Evolutionary conservation across 352 stramenopile genomes (phyloP), one percentile per base, ranked within the genome.

Genomic region (Thraustotheca clavata): DNA sequence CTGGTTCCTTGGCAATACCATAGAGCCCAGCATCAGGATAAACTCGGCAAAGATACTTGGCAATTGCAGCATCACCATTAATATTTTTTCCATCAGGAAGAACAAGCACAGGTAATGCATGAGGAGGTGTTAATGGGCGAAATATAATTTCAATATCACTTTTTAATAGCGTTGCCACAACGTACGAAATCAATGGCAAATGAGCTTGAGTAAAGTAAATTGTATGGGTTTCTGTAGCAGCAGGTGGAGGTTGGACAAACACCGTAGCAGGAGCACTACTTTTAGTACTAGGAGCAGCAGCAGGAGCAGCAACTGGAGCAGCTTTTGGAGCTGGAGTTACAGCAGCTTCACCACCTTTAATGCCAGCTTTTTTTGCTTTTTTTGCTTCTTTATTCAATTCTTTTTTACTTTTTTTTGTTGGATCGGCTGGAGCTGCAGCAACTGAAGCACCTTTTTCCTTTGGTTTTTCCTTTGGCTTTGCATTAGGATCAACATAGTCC

Each of bases 371-470:
- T 49, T 86, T 74, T 16, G 79, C 81, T 69, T 93, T 93, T 79
- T 93, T 93, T 61, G 76, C 77, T 72, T 93, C 83, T 73, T 93
- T 93, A 74, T 91, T 93, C 14, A 93, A 73, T 71, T 93, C 79
- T 74, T 93, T 93, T 75, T 93, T 93, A 65, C 76, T 87, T 68
- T 89, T 90, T 57, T 89, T 89, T 35, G 59, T 73, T 5, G 75
- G 69, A 26, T 90, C 77, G 26, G 74, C 73, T 22, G 71, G 54
- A 12, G 27, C 20, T 20, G 27, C 14, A 9, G 52, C 24, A n/a
- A 68, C 50, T 1, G 48, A 8, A 49, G 72, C 49, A 22, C 47
- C 32, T 57, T 73, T 55, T 12, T 47, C 60, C 26, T 69, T 54
- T 59, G 85, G 84, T 70, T 83, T 86, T 22, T 84, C 68, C 65